These are phyloP conservation scores for Pluteus cervinus DNA, from an alignment of 768 basidiomycete species.

Conservation along the genomic window DNA sequence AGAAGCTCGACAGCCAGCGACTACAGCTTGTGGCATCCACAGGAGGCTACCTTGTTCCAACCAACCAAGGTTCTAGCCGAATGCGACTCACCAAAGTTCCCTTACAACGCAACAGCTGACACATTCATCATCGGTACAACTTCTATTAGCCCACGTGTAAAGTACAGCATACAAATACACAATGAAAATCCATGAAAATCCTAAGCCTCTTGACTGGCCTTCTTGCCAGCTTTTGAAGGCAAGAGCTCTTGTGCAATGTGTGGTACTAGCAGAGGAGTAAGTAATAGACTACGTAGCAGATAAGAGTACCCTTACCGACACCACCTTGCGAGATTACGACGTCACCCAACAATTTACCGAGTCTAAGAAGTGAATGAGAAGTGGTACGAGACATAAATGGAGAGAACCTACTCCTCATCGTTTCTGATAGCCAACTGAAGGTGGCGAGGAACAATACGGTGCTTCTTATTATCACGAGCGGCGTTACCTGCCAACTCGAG, in stretches of 20 bases:
- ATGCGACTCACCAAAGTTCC: slow-evolving; percentile 23
- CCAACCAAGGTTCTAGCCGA: slow-evolving; percentile 40
- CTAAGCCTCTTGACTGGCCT: slow-evolving; percentile 19
- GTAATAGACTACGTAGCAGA: background rate
- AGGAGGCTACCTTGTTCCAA: slow-evolving; percentile 44
- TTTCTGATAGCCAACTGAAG: slow-evolving; percentile 79
- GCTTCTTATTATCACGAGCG: slow-evolving; percentile 67
- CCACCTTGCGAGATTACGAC: slow-evolving; percentile 92
- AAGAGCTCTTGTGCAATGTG: slow-evolving; percentile 34
- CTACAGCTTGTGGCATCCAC: slow-evolving; percentile 32
- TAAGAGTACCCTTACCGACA: slow-evolving; percentile 40
- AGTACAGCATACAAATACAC: background rate
- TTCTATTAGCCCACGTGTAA: background rate
- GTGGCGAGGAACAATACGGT: slow-evolving; percentile 79
- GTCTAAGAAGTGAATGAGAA: slow-evolving; percentile 23
- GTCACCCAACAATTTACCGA: slow-evolving; percentile 77
- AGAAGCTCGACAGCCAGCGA: slow-evolving; percentile 19
- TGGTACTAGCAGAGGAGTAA: slow-evolving; percentile 15
- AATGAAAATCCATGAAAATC: background rate
- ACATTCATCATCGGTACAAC: background rate
- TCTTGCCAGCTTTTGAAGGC: slow-evolving; percentile 33
- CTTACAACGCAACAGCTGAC: background rate
- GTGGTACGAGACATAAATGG: background rate
- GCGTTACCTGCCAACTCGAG: slow-evolving; percentile 78
- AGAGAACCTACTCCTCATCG: slow-evolving; percentile 53